Percentiles rank a stretch among this genome's conserved stretches.
These are phyloP conservation scores for Sideroxylon spinosum DNA, from an alignment of 179 eudicot species.

Conservation along the genomic window DNA sequence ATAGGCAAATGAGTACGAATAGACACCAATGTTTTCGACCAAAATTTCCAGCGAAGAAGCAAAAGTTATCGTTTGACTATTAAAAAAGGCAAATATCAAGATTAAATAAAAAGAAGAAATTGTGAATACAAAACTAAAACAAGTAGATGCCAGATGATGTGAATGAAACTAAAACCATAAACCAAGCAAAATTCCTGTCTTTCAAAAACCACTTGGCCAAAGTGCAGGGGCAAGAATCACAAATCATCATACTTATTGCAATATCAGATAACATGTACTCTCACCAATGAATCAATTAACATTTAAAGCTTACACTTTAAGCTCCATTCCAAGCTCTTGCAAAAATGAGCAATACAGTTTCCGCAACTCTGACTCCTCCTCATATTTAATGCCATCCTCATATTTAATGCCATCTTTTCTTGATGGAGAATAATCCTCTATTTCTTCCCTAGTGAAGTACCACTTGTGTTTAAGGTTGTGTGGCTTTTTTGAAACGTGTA, in stretches of 20 bases:
- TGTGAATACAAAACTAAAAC: background rate
- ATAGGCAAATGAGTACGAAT: background rate
- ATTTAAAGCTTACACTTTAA: constrained; percentile 52
- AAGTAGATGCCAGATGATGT: background rate
- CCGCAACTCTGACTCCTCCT: constrained; percentile 45
- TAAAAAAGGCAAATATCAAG: too few relatives aligned
- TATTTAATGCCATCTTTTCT: constrained; percentile 62
- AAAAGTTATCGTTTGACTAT: too few relatives aligned
- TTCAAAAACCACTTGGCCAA: constrained; percentile 9
- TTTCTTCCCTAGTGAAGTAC: constrained; percentile 58
- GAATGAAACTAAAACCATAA: background rate
- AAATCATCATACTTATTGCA: background rate
- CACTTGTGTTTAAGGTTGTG: constrained; percentile 30
- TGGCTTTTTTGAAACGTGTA: constrained; percentile 13
- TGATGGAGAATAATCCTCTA: constrained; percentile 62
- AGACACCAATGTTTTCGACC: too few relatives aligned
- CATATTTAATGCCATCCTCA: constrained; percentile 49
- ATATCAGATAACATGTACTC: background rate
- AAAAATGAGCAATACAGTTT: constrained; percentile 56
- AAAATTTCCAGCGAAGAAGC: too few relatives aligned
- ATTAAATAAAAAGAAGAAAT: too few relatives aligned
- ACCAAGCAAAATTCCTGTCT: too few relatives aligned
- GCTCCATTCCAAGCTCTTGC: constrained; percentile 65
- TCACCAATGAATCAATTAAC: background rate
- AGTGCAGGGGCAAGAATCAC: background rate